Base-by-base conservation (phyloP, 805 yeast genomes). In the Wickerhamomyces ciferrii region DNA sequence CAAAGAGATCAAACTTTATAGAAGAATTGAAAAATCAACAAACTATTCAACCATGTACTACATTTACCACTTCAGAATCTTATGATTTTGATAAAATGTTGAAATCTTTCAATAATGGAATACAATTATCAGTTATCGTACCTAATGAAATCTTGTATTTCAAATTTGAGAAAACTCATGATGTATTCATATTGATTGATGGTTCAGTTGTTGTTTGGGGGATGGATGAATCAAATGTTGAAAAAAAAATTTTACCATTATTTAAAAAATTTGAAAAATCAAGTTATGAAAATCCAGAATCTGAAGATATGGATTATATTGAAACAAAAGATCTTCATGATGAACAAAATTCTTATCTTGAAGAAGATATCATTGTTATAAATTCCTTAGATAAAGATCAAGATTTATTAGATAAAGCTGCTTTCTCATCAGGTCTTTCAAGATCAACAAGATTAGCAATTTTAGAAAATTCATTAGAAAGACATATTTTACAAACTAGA, bases 161-260 rank as follows among this genome's bases (percentile, higher is more conserved):
- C 44, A 69, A 68, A 27, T 70, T 63, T 44, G 64, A 68, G 5
- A 59, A 59, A n/a, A 53, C 62, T 13, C 65, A 68, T 11, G 91
- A 87, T 53, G 69, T 89, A 2, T 74, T 90, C 67, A 70, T 90
- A 1, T 67, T 91, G 39, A 75, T 81, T 4, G 83, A 84, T 53
- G 97, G 97, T 3, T 79, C 96, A 0, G 67, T 90, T 13, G 88
- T 87, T 14, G 86, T 88, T 0, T 90, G 96, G 96, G 89, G 89
- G 9, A 66, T 87, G 53, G 66, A 70, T 17, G 97, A 91, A 63
- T 48, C 62, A 0, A 71, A 69, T 8, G 68, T 81, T 3, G 46
- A 71, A 21, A 59, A 68, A 5, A 66, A 72, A 18, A 67, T 85
- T 5, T 52, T 82, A 8, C 87, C 88, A 1, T 49, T 78, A 17